Base-by-base conservation (phyloP, 495 filamentous ascomycete species). In the Letharia columbiana region DNA sequence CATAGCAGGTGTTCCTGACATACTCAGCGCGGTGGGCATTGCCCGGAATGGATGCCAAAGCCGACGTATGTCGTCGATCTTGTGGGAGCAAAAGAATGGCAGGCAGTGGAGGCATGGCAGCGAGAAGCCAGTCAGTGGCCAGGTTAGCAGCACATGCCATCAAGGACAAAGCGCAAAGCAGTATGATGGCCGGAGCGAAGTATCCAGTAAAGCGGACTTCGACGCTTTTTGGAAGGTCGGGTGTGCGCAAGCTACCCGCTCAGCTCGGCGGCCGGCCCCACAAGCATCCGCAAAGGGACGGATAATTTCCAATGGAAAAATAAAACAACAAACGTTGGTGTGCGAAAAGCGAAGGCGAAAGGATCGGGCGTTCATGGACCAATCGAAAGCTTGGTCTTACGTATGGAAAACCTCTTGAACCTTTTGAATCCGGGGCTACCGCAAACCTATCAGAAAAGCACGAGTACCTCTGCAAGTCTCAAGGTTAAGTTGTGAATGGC, bases 41-140 rank as follows among this genome's bases (percentile, higher is more conserved):
- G 63, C 63, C 52, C 7, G 35, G 35, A 64, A 35, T n/a, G 39
- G 63, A n/a, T 45, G 50, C 50, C 39, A n/a, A 56, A 33, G 2
- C 40, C 50, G 50, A 13, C 23, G 37, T 40, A 35, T 28, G 41
- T 57, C 39, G 12, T 58, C 7, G 33, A 58, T 64, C 54, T 57
- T 10, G 11, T 15, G 50, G 54, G 31, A 20, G 31, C 31, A 37
- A 33, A 33, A 6, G 50, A 17, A 56, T 13, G 35, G 49, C 23
- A 33, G 15, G 31, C 35, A 45, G 23, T 42, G n/a, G 40, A 31
- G 20, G 20, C 50, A 42, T 58, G 15, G 23, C 23, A 28, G 1
- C 23, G 23, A 28, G 23, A 59, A 58, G 17, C 63, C 63, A 65
- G 63, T 65, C 63, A 65, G 37, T 6, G 20, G 31, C 28, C 63